Conservation (phyloP, 2,329 filamentous ascomycete genomes). For the Trichoderma sp. region DNA sequence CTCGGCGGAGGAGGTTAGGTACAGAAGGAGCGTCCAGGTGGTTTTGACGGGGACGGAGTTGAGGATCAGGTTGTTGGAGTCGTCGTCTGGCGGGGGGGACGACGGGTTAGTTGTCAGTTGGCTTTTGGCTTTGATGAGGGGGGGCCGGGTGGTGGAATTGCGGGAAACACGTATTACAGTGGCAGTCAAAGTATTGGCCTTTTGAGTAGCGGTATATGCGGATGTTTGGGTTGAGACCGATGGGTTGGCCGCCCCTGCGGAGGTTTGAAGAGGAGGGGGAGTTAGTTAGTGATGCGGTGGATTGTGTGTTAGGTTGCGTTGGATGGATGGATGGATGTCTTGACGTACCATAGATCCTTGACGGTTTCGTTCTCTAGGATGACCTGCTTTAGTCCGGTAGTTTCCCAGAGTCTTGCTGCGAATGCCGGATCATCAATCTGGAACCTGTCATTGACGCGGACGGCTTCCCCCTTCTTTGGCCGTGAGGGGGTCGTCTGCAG, state of each 20-base stretch:
- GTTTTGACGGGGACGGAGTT: constrained; percentile 47
- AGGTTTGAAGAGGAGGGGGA: background rate
- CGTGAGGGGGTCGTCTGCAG: constrained; percentile 73
- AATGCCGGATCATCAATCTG: constrained; percentile 75
- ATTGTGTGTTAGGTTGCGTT: background rate
- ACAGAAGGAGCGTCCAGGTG: constrained; percentile 88
- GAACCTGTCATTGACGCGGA: constrained; percentile 85
- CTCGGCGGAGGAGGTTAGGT: constrained; percentile 71
- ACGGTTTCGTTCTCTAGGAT: constrained; percentile 41
- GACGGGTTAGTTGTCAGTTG: background rate
- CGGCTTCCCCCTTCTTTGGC: constrained; percentile 75
- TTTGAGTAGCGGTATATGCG: constrained; percentile 82
- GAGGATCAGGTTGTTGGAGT: constrained; percentile 66
- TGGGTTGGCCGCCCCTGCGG: constrained; percentile 73
- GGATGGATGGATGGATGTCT: background rate
- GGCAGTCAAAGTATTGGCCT: constrained; percentile 88
- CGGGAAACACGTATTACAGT: constrained; percentile 62
- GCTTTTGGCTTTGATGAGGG: background rate
- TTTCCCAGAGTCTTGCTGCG: constrained; percentile 70
- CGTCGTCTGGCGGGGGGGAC: constrained; percentile 63
- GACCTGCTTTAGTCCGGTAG: constrained; percentile 69
- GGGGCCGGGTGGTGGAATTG: background rate
- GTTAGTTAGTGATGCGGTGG: background rate
- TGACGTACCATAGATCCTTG: constrained; percentile 44
- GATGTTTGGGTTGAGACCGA: constrained; percentile 87